Conservation (phyloP, 2,329 filamentous ascomycete genomes). For the Blastomyces gilchristii region DNA sequence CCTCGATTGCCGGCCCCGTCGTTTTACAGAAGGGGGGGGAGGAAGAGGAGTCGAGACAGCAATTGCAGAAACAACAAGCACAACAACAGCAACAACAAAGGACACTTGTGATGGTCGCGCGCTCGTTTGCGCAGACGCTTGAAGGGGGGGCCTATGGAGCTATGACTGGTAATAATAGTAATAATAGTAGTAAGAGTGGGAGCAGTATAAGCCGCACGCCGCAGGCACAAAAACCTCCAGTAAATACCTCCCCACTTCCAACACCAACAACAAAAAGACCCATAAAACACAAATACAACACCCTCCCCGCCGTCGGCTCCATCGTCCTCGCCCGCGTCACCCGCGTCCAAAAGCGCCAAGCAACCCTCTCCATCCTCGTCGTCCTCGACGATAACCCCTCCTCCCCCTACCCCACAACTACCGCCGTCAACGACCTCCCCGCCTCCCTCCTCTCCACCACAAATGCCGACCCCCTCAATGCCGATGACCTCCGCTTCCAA, state of each 20-base stretch:
- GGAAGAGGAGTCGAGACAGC: constrained; percentile 23
- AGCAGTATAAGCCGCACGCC: not conserved
- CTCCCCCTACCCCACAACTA: constrained; percentile 19
- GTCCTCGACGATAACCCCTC: constrained; percentile 47
- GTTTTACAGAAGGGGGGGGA: constrained; percentile 39
- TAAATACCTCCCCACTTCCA: constrained; percentile 20
- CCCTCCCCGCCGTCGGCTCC: constrained; percentile 71
- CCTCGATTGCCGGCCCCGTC: constrained; percentile 71
- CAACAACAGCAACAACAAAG: not conserved
- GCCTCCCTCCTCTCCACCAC: constrained; percentile 14
- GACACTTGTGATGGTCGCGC: constrained; percentile 20
- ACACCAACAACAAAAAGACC: constrained; percentile 12
- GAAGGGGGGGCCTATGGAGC: not conserved
- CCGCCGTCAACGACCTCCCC: constrained; percentile 20
- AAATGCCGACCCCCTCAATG: constrained; percentile 32
- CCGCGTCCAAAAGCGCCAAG: constrained; percentile 74
- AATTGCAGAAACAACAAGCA: constrained; percentile 29
- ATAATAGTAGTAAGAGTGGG: not conserved
- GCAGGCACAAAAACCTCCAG: not conserved
- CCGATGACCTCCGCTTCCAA: constrained; percentile 63
- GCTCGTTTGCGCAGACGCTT: constrained; percentile 42
- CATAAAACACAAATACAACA: constrained; percentile 48
- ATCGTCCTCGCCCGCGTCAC: constrained; percentile 76
- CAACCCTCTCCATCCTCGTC: constrained; percentile 74
- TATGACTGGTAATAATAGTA: not conserved